Conservation (phyloP, 352 stramenopile genomes). For the Phytophthora meadii region DNA sequence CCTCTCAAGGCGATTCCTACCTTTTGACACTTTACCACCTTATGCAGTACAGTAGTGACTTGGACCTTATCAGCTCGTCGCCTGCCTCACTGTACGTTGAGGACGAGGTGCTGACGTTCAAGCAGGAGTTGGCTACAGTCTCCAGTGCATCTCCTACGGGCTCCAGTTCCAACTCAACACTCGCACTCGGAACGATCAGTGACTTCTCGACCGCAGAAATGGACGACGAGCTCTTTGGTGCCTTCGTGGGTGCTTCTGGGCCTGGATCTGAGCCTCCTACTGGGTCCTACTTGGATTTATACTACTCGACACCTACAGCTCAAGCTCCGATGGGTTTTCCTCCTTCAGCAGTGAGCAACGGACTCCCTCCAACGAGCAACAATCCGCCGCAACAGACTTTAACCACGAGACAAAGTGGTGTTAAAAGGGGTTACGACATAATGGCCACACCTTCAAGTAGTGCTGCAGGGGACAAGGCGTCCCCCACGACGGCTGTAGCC, state of each 20-base stretch:
- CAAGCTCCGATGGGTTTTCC: constrained; percentile 21
- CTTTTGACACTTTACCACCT: not conserved
- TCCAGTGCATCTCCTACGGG: constrained; percentile 23
- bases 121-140: constrained; percentile 34
- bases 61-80: constrained; percentile 27
- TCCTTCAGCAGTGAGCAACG: constrained; percentile 26
- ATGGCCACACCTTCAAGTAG: constrained; percentile 21
- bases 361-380: constrained; percentile 9
- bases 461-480: constrained; percentile 34
- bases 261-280: not conserved
- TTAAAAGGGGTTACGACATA: constrained; percentile 57
- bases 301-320: constrained; percentile 40
- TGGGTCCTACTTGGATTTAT: constrained; percentile 51
- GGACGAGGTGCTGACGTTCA: constrained; percentile 36
- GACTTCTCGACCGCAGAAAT: constrained; percentile 36
- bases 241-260: constrained; percentile 35
- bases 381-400: no score
- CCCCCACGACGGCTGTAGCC: constrained; percentile 56
- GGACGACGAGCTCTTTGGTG: constrained; percentile 61
- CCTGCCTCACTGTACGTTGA: constrained; percentile 29
- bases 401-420: constrained; percentile 31
- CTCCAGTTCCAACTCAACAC: constrained; percentile 14
- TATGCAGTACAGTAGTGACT: constrained; percentile 28
- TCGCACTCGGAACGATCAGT: constrained; percentile 24
- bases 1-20: constrained; percentile 5